Conservation (phyloP, 2,329 filamentous ascomycete species). For the Botryotinia narcissicola region DNA sequence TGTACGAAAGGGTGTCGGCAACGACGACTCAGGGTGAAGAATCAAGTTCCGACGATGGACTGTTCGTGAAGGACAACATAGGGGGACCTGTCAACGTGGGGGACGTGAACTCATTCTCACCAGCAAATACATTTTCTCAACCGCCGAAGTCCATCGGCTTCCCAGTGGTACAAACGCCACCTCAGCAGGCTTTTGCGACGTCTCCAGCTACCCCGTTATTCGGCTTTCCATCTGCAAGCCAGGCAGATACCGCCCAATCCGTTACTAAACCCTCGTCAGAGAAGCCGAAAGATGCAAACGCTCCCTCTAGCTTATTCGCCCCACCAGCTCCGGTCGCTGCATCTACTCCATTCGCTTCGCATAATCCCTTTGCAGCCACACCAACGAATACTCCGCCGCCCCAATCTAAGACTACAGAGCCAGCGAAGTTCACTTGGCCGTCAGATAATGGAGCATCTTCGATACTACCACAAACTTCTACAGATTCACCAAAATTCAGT, state of each 20-base stretch:
- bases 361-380: background rate
- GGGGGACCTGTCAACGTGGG: background rate
- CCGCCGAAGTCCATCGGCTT: background rate
- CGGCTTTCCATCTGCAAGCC: background rate
- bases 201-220: background rate
- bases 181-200: background rate
- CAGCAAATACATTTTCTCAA: background rate
- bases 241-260: background rate
- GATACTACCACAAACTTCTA: background rate
- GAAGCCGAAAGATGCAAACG: background rate
- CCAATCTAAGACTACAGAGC: background rate
- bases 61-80: slow-evolving; percentile 33
- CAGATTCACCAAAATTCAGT: slow-evolving; percentile 1
- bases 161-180: background rate
- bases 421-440: slow-evolving; percentile 12
- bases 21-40: slow-evolving; percentile 6
- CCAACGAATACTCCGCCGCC: background rate
- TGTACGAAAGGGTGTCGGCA: slow-evolving; percentile 43
- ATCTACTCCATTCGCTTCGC: background rate
- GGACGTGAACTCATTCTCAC: background rate
- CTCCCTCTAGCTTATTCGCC: background rate
- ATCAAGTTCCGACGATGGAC: slow-evolving; percentile 36
- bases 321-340: background rate
- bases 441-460: background rate
- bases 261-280: background rate